Conservation (phyloP, 2,329 filamentous ascomycete species). For the Didymella arachidicola region DNA sequence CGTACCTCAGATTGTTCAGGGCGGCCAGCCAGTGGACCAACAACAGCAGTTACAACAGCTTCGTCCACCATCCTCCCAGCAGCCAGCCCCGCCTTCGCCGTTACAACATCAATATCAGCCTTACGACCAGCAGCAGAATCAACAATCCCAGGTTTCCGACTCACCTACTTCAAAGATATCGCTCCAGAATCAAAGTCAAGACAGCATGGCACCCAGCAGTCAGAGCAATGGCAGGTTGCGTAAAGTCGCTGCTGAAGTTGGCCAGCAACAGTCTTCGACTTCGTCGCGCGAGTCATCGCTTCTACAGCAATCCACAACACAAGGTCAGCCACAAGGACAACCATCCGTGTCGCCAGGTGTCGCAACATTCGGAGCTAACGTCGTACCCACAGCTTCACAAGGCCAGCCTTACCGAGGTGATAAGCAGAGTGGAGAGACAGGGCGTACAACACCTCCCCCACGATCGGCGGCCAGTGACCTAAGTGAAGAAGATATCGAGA, state of each 20-base stretch:
- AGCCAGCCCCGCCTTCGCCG: slow-evolving; percentile 48
- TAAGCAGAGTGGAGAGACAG: slow-evolving; percentile 47
- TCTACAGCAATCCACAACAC: slow-evolving; percentile 44
- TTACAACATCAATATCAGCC: slow-evolving; percentile 45
- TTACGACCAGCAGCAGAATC: slow-evolving; percentile 44
- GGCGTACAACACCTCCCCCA: slow-evolving; percentile 57
- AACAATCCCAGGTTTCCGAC: slow-evolving; percentile 37
- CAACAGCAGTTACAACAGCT: slow-evolving; percentile 45
- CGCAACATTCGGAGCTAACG: slow-evolving; percentile 55
- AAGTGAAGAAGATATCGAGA: slow-evolving; percentile 57
- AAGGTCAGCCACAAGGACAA: slow-evolving; percentile 49
- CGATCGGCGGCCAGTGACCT: slow-evolving; percentile 52
- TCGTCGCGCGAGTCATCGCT: slow-evolving; percentile 48
- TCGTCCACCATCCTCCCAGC: slow-evolving; percentile 46
- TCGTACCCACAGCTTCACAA: slow-evolving; percentile 55
- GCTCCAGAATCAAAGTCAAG: slow-evolving; percentile 41
- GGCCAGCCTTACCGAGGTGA: slow-evolving; percentile 54
- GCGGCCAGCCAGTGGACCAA: slow-evolving; percentile 37
- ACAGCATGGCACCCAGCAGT: slow-evolving; percentile 44
- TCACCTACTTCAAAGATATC: slow-evolving; percentile 39
- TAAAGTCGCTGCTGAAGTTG: slow-evolving; percentile 46
- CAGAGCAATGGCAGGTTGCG: slow-evolving; percentile 43
- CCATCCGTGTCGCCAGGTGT: slow-evolving; percentile 49
- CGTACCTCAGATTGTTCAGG: slow-evolving; percentile 43
- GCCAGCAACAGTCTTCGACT: slow-evolving; percentile 39